These are phyloP conservation scores for Oryza rufipogon DNA, from an alignment of 176 grass and related monocot genomes.

Conservation along the genomic window DNA sequence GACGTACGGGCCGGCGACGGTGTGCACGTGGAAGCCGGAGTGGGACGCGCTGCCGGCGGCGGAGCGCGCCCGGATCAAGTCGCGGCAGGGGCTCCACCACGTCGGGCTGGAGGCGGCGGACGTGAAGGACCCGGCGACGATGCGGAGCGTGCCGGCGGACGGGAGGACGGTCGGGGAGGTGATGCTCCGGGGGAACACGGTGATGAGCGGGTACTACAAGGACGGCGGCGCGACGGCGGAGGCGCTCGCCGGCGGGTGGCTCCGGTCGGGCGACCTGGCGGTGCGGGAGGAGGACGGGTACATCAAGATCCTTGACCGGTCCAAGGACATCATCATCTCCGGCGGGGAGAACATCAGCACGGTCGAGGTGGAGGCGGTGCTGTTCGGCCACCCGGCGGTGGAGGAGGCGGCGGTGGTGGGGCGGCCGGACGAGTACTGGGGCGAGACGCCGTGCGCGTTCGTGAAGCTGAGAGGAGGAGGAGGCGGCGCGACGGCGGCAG, in stretches of 20 bases:
- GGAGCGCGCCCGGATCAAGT: slow-evolving; percentile 71
- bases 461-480: slow-evolving; percentile 46
- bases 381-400: slow-evolving; percentile 73
- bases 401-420: slow-evolving; percentile 77
- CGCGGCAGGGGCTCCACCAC: slow-evolving; percentile 77
- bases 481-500: neutral
- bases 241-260: slow-evolving; percentile 66
- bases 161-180: slow-evolving; percentile 78
- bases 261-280: slow-evolving; percentile 66
- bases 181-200: slow-evolving; percentile 86
- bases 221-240: slow-evolving; percentile 60
- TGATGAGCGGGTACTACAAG: slow-evolving; percentile 94
- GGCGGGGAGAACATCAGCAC: slow-evolving; percentile 97
- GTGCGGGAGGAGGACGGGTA: slow-evolving; percentile 77
- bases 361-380: slow-evolving; percentile 76
- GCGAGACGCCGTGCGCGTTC: slow-evolving; percentile 93
- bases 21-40: slow-evolving; percentile 77
- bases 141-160: slow-evolving; percentile 68
- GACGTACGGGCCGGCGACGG: slow-evolving; percentile 73
- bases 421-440: slow-evolving; percentile 79
- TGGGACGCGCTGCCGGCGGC: slow-evolving; percentile 67
- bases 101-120: slow-evolving; percentile 71
- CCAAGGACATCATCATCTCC: slow-evolving; percentile 91
- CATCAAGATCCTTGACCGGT: slow-evolving; percentile 69
- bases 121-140: slow-evolving; percentile 74